Conservation (phyloP, 805 yeast genomes). For the Huiozyma naganishii region DNA sequence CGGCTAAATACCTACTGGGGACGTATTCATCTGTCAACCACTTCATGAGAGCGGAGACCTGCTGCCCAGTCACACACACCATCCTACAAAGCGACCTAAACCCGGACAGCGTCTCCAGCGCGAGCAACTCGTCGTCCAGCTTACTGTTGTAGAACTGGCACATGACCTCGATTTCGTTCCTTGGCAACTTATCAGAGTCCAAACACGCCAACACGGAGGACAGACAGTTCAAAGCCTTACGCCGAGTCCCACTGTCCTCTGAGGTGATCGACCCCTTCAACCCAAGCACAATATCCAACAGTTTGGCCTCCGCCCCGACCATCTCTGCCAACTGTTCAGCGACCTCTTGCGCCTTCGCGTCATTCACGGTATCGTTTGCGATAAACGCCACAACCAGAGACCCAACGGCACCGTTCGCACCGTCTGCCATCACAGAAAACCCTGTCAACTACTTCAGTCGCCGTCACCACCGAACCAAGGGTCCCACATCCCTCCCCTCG, state of each 20-base stretch:
- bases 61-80: slow-evolving; percentile 35
- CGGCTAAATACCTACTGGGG: slow-evolving; percentile 49
- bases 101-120: slow-evolving; percentile 44
- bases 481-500: not conserved
- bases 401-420: not conserved
- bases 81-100: slow-evolving; percentile 40
- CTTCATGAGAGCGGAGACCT: slow-evolving; percentile 30
- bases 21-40: slow-evolving; percentile 35
- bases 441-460: too few species aligned
- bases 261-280: slow-evolving; percentile 57
- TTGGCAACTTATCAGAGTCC: slow-evolving; percentile 22
- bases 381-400: slow-evolving; percentile 22
- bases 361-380: slow-evolving; percentile 31
- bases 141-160: slow-evolving; percentile 51
- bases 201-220: slow-evolving; percentile 29
- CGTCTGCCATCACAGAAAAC: too few species aligned
- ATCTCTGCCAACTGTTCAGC: slow-evolving; percentile 23
- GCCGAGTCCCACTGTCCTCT: slow-evolving; percentile 42
- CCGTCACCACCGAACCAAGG: not conserved
- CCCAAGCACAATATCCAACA: slow-evolving; percentile 44
- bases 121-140: slow-evolving; percentile 50
- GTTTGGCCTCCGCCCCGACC: slow-evolving; percentile 20
- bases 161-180: slow-evolving; percentile 32
- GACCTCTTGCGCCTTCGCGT: slow-evolving; percentile 20
- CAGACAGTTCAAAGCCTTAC: slow-evolving; percentile 37